Base-by-base conservation (phyloP, 495 filamentous ascomycete genomes). In the Pseudotulostoma volvatum region DNA sequence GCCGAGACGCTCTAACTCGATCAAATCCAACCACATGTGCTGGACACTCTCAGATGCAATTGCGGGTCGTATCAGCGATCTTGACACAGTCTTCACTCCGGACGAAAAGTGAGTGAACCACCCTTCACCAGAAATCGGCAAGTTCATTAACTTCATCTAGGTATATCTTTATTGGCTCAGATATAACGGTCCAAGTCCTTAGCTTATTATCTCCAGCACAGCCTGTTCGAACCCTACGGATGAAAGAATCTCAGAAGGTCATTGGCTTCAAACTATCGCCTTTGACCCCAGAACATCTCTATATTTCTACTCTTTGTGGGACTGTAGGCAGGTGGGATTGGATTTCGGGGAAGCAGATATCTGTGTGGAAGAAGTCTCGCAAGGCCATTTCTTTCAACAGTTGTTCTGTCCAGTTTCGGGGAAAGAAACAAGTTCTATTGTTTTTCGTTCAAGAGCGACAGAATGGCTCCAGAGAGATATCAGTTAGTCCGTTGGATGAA, bases 181-280 rank as follows among this genome's bases (percentile, higher is more conserved):
- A 60, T 7, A 66, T 61, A 7, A 71, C 79, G 2, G 66, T 97
- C 37, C 77, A 82, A 49, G 69, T 96, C 11, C 92, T 86, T 56
- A n/a, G n/a, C n/a, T 80, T 85, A 0, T 74, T 80, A 23, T 61
- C 75, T 23, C 84, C 81, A 33, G 93, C 87, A 3, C 71, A 90
- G 21, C 71, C 87, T 7, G 56, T 81, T 21, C 77, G 83, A 33
- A 72, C 74, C 11, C 49, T 76, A 9, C 53, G 59, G 21, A 44
- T 63, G 34, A 46, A 56, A 15, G 37, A 51, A 14, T 47, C 45
- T 5, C 52, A 62, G 8, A 47, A 45, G 7, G 51, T 79, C 2
- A 50, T 64, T 18, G 66, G 75, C 13, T 77, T 71, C 36, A 57
- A 59, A 13, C 41, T 86, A 5, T 87, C 80, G 13, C 65, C 69